phyloP scores from a whole-genome alignment of 345 rosid species.

The Pugionium cornutum region DNA sequence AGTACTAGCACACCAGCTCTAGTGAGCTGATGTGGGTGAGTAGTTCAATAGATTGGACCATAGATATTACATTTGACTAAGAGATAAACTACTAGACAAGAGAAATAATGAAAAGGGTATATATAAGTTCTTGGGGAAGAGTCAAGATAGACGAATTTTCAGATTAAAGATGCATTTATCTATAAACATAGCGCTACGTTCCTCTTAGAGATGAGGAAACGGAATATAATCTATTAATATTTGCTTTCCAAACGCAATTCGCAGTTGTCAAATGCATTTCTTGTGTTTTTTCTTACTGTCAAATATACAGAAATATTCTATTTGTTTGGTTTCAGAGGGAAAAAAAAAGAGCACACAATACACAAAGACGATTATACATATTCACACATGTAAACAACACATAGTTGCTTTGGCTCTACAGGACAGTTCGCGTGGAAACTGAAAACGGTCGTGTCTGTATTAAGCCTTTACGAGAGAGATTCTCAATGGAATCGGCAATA shows the following conservation, averaged over 20 bases:
- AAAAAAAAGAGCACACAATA: not conserved
- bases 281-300: no score
- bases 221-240: conserved; percentile 11
- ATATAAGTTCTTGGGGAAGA: conserved; percentile 14
- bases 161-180: conserved; percentile 1
- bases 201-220: conserved; percentile 18
- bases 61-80: conserved; percentile 25
- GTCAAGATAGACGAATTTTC: not conserved
- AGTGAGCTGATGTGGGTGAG: conserved; percentile 35
- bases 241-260: conserved; percentile 1
- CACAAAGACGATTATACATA: not conserved
- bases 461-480: conserved; percentile 64
- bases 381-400: not conserved
- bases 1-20: conserved; percentile 36
- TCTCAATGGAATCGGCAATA: conserved; percentile 72
- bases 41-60: conserved; percentile 39
- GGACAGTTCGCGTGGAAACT: conserved; percentile 20
- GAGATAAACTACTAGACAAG: not conserved
- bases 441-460: conserved; percentile 41
- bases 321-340: no score
- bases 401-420: conserved; percentile 9
- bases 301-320: no score
- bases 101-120: conserved; percentile 3
- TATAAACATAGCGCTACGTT: conserved; percentile 27
- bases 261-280: not conserved